Percentiles rank a stretch among this genome's conserved stretches.
phyloP scores from a whole-genome alignment of 345 rosid species.

The Arabis hirsuta region DNA sequence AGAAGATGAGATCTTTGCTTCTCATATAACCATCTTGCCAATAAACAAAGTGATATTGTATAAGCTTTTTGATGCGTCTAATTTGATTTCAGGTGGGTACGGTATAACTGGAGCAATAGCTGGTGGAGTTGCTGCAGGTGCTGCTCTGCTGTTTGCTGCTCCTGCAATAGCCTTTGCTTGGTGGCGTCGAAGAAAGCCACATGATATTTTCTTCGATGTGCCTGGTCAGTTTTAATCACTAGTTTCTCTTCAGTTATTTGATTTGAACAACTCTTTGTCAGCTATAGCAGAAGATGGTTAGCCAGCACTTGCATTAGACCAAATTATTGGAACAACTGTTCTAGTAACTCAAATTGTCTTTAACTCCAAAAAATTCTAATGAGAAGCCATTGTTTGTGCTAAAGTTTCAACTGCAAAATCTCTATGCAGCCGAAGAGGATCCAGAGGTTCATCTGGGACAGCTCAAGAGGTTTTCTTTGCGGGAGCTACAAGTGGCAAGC shows the following conservation, averaged over 20 bases:
- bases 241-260: neutral
- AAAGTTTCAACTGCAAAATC: neutral
- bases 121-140: constrained; percentile 99
- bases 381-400: neutral
- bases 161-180: constrained; percentile 98
- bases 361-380: neutral
- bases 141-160: constrained; percentile 94
- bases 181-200: constrained; percentile 96
- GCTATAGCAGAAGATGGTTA: neutral
- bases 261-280: neutral
- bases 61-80: constrained; percentile 9
- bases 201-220: constrained; percentile 88
- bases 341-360: neutral
- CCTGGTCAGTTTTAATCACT: constrained; percentile 64
- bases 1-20: constrained; percentile 13
- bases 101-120: constrained; percentile 95
- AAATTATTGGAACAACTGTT: neutral
- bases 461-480: constrained; percentile 91
- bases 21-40: constrained; percentile 6
- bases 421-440: constrained; percentile 89
- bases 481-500: constrained; percentile 94
- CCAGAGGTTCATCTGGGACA: constrained; percentile 98
- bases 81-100: constrained; percentile 65
- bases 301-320: neutral
- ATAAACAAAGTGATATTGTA: neutral